These are phyloP conservation scores for Umbelopsis vinacea DNA, from an alignment of 192 early-diverging fungal species.

Conservation along the genomic window DNA sequence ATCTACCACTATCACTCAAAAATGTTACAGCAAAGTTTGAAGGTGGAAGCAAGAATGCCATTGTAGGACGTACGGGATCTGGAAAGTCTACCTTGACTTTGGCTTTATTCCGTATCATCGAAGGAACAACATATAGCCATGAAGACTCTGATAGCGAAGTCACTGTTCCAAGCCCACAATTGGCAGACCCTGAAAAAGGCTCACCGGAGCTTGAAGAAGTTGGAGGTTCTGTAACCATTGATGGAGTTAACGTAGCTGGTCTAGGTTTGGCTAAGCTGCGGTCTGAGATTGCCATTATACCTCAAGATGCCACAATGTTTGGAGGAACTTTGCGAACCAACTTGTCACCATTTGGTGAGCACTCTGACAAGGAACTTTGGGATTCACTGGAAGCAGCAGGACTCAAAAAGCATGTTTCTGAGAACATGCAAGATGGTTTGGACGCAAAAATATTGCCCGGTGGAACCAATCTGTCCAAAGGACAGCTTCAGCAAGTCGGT, in stretches of 20 bases:
- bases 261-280: constrained; percentile 15
- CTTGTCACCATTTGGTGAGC: constrained; percentile 79
- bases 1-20: constrained; percentile 48
- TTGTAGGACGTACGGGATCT: constrained; percentile 58
- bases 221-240: constrained; percentile 5
- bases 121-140: constrained; percentile 30
- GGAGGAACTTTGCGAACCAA: constrained; percentile 59
- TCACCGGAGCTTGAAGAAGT: neutral
- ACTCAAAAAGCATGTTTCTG: constrained; percentile 14
- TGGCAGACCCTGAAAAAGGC: neutral
- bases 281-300: constrained; percentile 20
- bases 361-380: constrained; percentile 56
- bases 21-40: constrained; percentile 44
- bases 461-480: constrained; percentile 62
- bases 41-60: constrained; percentile 50
- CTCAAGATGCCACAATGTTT: constrained; percentile 26
- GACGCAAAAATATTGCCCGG: constrained; percentile 43
- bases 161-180: neutral
- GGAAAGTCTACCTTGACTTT: constrained; percentile 53
- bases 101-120: constrained; percentile 55
- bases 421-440: constrained; percentile 35
- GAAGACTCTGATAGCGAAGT: neutral
- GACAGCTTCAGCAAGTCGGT: constrained; percentile 65
- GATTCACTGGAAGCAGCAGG: constrained; percentile 24
- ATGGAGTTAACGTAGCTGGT: neutral